Evolutionary conservation across 768 basidiomycete genomes (phyloP), one percentile per base, ranked within the genome.

Genomic region (Mycena galericulata): DNA sequence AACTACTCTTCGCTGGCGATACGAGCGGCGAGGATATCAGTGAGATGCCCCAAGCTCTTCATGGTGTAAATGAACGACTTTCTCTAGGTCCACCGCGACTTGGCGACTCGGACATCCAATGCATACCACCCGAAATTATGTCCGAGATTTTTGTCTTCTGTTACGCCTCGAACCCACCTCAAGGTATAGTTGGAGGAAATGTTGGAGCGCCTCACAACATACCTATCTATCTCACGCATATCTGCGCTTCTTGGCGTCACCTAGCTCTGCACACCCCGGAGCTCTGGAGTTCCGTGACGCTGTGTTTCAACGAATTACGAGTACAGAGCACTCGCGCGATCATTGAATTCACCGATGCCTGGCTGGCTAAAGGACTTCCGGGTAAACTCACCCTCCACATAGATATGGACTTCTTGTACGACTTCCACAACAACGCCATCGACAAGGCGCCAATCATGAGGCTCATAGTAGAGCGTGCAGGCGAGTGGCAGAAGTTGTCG

Each of bases 191-290:
- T n/a, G n/a, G n/a, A n/a, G 34, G 14, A 36, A 14, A 36, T 36
- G 34, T 14, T 6, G 6, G 14, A 6, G 8, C 8, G 38, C 54
- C 24, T 7, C 55, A 57, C 27, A 43, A 57, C 27, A 57, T 57
- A 24, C 55, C 55, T 4, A 18, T 57, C 55, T 20, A 43, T 43
- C 55, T 57, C 10, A 43, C 55, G 15, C 55, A 57, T 38, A 57
- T 57, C 41, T 57, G 55, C 43, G 41, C 55, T 27, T 41, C 40
- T 36, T 57, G 55, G 55, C 54, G 54, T 40, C 38, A 14, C 6
- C 26, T 57, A 40, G 55, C 55, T 7, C 18, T 57, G 26, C 26
- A 57, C 40, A 57, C 40, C 12, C 40, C 38, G 10, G 55, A 57
- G 4, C 55, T 57, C 26, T 57, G 55, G 55, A 57, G 55, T 15